Percentiles rank a stretch among this genome's conserved stretches.
Conservation (phyloP, 306 rosid species). For the Sphenostylis stenocarpa region DNA sequence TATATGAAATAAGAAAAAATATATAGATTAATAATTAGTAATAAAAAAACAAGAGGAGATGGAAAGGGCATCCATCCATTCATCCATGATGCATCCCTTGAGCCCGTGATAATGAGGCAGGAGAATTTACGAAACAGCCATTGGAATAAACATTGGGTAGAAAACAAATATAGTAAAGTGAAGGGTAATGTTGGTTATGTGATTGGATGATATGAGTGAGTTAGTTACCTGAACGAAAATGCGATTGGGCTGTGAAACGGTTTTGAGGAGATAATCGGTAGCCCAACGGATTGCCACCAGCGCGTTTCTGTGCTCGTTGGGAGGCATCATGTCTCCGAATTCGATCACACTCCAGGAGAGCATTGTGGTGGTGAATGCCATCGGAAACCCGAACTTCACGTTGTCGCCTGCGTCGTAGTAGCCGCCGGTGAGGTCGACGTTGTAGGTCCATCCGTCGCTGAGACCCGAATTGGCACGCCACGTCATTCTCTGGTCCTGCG, state of each 20-base stretch:
- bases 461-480: conserved; percentile 81
- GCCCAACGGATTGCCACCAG: conserved; percentile 82
- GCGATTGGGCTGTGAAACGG: conserved; percentile 80
- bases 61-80: neutral
- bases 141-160: neutral
- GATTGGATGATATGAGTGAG: too few relatives aligned
- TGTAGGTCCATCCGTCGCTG: conserved; percentile 72
- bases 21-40: too few relatives aligned
- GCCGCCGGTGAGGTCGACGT: conserved; percentile 78
- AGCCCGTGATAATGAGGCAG: neutral
- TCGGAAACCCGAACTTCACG: conserved; percentile 83
- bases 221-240: conserved; percentile 79
- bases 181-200: neutral
- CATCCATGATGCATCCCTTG: too few relatives aligned
- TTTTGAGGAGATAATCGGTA: conserved; percentile 81
- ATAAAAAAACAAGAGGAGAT: neutral
- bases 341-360: conserved; percentile 93
- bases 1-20: neutral
- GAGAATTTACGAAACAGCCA: neutral
- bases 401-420: conserved; percentile 98
- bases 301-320: conserved; percentile 54
- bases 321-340: conserved; percentile 83
- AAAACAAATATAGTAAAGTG: too few relatives aligned
- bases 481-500: conserved; percentile 56
- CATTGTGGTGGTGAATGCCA: conserved; percentile 95